These are phyloP conservation scores for Annulohypoxylon nitens DNA, from an alignment of 495 filamentous ascomycete genomes.

Conservation along the genomic window DNA sequence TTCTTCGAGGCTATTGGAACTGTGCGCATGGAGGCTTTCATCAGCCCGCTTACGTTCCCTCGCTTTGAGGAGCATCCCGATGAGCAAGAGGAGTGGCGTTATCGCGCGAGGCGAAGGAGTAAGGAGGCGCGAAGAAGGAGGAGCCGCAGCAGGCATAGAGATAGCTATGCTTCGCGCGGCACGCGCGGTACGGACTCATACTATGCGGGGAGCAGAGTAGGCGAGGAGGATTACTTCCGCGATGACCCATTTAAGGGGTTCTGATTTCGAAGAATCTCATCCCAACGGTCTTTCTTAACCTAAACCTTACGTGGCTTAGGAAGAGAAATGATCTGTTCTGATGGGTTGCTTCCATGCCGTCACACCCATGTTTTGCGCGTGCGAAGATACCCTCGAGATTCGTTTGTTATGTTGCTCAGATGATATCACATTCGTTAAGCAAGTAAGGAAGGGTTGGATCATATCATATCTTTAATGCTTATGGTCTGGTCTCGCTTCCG, in stretches of 20 bases:
- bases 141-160: conserved; percentile 65
- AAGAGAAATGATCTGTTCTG: neutral
- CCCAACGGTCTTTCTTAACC: neutral
- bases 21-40: conserved; percentile 97
- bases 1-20: conserved; percentile 87
- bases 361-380: conserved; percentile 13
- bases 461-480: neutral
- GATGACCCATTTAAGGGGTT: conserved; percentile 66
- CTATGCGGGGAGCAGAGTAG: conserved; percentile 46
- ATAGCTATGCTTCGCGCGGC: conserved; percentile 62
- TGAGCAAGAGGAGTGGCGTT: conserved; percentile 62
- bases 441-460: conserved; percentile 11
- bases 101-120: conserved; percentile 58
- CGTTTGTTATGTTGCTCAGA: conserved; percentile 15
- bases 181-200: conserved; percentile 58
- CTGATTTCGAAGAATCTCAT: conserved; percentile 55
- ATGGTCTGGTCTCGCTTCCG: conserved; percentile 8
- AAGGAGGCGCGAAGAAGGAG: conserved; percentile 63
- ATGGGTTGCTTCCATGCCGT: conserved; percentile 6
- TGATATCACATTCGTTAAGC: conserved; percentile 27
- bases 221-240: conserved; percentile 60
- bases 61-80: conserved; percentile 61
- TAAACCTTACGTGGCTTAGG: too few species aligned
- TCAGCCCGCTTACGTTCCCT: conserved; percentile 67
- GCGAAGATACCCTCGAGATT: conserved; percentile 42